phyloP scores from a whole-genome alignment of 305 asterid species.

The Salvia sclarea region DNA sequence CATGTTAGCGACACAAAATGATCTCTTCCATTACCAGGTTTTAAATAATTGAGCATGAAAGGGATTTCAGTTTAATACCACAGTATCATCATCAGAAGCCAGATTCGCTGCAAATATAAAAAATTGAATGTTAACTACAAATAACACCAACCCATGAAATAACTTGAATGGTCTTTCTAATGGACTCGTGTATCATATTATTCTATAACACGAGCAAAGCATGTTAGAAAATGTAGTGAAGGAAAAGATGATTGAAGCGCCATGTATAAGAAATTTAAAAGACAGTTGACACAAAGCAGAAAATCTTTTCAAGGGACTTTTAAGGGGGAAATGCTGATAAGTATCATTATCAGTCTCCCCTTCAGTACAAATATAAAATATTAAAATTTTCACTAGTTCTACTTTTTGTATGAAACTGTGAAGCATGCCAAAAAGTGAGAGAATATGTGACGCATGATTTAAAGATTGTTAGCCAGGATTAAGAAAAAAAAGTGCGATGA shows the following conservation, averaged over 20 bases:
- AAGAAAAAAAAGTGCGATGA: neutral
- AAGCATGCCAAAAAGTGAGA: neutral
- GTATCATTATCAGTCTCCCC: neutral
- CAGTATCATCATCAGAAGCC: slow-evolving; percentile 57
- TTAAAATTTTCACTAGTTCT: slow-evolving; percentile 1
- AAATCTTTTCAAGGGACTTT: neutral
- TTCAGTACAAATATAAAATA: neutral
- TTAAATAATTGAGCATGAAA: slow-evolving; percentile 14
- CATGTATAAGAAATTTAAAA: neutral
- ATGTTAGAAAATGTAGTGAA: neutral
- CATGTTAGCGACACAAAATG: slow-evolving; percentile 29
- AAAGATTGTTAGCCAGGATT: neutral
- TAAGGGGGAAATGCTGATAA: neutral
- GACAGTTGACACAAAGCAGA: neutral
- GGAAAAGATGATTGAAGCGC: neutral
- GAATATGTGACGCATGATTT: neutral
- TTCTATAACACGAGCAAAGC: slow-evolving; percentile 12
- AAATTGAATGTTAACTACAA: slow-evolving; percentile 19
- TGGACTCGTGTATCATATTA: neutral
- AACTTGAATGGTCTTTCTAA: neutral
- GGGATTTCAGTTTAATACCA: slow-evolving; percentile 47
- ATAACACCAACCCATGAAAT: neutral
- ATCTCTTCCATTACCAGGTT: slow-evolving; percentile 21
- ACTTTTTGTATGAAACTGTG: neutral
- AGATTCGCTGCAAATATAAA: slow-evolving; percentile 54